Evolutionary conservation across 1,139 yeast genomes (phyloP).

Genomic region (Blastobotrys malaysiensis): DNA sequence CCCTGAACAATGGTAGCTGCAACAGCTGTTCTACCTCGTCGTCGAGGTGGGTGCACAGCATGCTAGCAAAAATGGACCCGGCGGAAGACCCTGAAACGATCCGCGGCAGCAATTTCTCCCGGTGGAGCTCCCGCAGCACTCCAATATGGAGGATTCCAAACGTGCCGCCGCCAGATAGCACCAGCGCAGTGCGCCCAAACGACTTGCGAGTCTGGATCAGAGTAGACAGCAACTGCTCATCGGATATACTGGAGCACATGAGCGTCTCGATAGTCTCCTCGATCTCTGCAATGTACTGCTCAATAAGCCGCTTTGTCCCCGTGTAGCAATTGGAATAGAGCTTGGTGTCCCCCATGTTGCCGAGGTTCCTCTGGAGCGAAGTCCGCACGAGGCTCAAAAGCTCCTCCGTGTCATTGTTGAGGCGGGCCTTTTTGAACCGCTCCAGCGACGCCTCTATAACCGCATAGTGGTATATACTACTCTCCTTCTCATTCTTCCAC

Average conservation of each 20-base stretch:
- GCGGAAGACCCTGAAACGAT: slow-evolving; percentile 96
- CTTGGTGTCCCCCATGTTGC: slow-evolving; percentile 79
- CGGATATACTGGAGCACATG: slow-evolving; percentile 46
- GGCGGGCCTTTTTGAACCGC: slow-evolving; percentile 60
- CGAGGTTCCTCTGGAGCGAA: slow-evolving; percentile 78
- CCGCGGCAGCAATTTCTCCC: slow-evolving; percentile 70
- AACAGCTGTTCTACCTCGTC: slow-evolving; percentile 56
- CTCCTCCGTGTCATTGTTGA: slow-evolving; percentile 49
- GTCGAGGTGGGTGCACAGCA: slow-evolving; percentile 73
- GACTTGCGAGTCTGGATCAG: slow-evolving; percentile 83
- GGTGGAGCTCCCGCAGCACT: slow-evolving; percentile 72
- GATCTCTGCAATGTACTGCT: slow-evolving; percentile 78
- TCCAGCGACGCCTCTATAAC: slow-evolving; percentile 49
- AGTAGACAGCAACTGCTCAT: slow-evolving; percentile 65
- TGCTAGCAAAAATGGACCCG: slow-evolving; percentile 90
- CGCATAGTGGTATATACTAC: slow-evolving; percentile 66
- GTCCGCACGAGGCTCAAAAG: slow-evolving; percentile 74
- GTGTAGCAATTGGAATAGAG: slow-evolving; percentile 73
- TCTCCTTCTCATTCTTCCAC: slow-evolving; percentile 65
- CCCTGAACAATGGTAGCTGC: slow-evolving; percentile 40
- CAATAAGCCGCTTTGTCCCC: slow-evolving; percentile 81
- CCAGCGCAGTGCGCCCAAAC: slow-evolving; percentile 88
- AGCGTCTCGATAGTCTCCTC: slow-evolving; percentile 50
- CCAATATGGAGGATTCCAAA: slow-evolving; percentile 93
- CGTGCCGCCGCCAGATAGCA: slow-evolving; percentile 92